These are phyloP conservation scores for Aspergillus viridinutans DNA, from an alignment of 2,329 filamentous ascomycete species.

Conservation along the genomic window DNA sequence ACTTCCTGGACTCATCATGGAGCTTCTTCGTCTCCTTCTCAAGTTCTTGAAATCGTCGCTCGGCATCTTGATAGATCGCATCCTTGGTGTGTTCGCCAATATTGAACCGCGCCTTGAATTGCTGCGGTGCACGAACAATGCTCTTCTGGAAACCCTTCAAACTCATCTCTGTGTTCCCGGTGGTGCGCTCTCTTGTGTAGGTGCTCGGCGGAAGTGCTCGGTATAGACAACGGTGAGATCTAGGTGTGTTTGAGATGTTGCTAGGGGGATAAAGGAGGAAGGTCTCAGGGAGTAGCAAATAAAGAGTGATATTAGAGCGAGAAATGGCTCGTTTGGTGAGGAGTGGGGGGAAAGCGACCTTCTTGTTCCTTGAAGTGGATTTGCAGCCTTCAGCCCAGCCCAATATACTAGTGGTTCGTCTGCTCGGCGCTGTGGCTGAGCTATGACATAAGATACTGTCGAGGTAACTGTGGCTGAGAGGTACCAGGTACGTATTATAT, in stretches of 20 bases:
- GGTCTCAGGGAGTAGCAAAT: background rate
- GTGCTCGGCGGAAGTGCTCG: slow-evolving; percentile 3
- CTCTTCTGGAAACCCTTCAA: slow-evolving; percentile 95
- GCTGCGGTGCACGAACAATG: slow-evolving; percentile 84
- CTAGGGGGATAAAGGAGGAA: background rate
- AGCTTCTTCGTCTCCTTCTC: slow-evolving; percentile 95
- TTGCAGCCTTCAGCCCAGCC: slow-evolving; percentile 5
- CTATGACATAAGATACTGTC: slow-evolving; percentile 20
- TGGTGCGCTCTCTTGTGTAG: background rate
- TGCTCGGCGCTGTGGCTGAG: slow-evolving; percentile 19
- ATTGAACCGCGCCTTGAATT: slow-evolving; percentile 87
- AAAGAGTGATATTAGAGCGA: slow-evolving; percentile 3
- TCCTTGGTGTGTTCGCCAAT: slow-evolving; percentile 95
- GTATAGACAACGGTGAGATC: background rate
- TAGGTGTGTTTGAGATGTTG: background rate
- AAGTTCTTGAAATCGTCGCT: slow-evolving; percentile 88
- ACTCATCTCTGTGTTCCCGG: slow-evolving; percentile 64
- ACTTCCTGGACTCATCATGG: slow-evolving; percentile 95
- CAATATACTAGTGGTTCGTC: slow-evolving; percentile 18
- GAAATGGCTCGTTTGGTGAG: slow-evolving; percentile 1
- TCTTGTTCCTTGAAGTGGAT: slow-evolving; percentile 7
- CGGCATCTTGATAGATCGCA: slow-evolving; percentile 88
- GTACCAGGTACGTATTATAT: background rate
- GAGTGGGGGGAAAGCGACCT: slow-evolving; percentile 12
- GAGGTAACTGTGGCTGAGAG: slow-evolving; percentile 10